Evolutionary conservation across 1,284 basidiomycete species (phyloP), one percentile per base, ranked within the genome.

Genomic region (Trichosporon faecale): DNA sequence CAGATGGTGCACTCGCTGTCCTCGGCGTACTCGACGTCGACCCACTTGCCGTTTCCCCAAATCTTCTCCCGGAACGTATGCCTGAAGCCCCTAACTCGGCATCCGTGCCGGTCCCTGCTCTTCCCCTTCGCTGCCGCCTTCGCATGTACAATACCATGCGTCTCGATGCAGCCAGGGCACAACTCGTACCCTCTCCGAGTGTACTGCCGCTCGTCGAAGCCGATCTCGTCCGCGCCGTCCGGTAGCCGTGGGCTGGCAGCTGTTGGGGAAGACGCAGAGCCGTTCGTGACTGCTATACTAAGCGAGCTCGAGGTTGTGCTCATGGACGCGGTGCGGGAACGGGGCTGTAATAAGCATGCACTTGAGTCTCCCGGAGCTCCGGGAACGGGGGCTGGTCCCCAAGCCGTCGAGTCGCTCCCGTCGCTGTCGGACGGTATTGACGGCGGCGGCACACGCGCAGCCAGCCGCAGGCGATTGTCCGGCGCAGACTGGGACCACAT

Each of bases 21-120:
- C 72, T 92, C 91, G 72, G 91, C 89, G 68, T 84, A 84, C 29
- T 84, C 83, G 67, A 95, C 89, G 78, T 93, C 91, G 69, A 89
- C 89, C 94, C 93, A 95, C 3, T 91, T 91, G 60, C 85, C 85
- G 29, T 87, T 86, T 0, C 89, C 89, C 93, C 93, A 95, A 9
- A 91, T 86, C 82, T 91, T 92, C 84, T 95, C 93, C 61, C 88
- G 84, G 79, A 91, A 96, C 0, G 91, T 90, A 79, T 95, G 93
- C 23, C 93, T 86, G 69, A 91, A 82, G 74, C 90, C 87, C 89
- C 66, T 37, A 27, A 40, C 23, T 7, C 67, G 49, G 16, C 65
- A 46, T 18, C 64, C 27, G 40, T 37, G 29, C 66, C 72, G 8
- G 85, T 84, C 16, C 86, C 76, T 35, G 31, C 85, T 87, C 61